Percentiles rank a stretch among this genome's conserved stretches.
Conservation (phyloP, 352 stramenopile genomes). For the Phytopythium montanum region DNA sequence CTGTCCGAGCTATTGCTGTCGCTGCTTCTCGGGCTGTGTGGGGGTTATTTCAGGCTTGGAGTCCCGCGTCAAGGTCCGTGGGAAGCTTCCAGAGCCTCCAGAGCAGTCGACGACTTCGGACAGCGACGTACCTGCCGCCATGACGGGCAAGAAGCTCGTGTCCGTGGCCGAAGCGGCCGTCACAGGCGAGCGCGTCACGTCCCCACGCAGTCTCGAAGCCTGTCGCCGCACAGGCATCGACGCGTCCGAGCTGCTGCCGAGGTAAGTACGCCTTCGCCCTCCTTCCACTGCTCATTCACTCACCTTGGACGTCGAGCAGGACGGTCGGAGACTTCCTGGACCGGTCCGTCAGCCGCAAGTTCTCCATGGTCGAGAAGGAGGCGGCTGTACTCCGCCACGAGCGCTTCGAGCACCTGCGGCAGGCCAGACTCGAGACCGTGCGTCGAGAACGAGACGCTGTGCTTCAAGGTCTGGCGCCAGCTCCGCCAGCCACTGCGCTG, state of each 20-base stretch:
- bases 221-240: constrained; percentile 68
- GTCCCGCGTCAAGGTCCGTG: background rate
- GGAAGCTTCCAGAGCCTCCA: too few relatives aligned
- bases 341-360: constrained; percentile 38
- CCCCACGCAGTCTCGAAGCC: constrained; percentile 62
- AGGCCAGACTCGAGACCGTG: constrained; percentile 58
- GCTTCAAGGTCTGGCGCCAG: constrained; percentile 26
- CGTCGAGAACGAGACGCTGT: constrained; percentile 53
- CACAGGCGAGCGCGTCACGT: constrained; percentile 52
- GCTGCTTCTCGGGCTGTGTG: background rate
- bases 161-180: constrained; percentile 43
- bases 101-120: background rate
- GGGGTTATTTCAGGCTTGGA: background rate
- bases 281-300: too few relatives aligned
- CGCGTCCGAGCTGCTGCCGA: constrained; percentile 59
- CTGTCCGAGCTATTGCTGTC: background rate
- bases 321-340: constrained; percentile 51
- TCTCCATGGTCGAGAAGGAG: constrained; percentile 69
- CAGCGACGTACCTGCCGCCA: background rate
- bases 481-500: constrained; percentile 24
- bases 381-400: constrained; percentile 62
- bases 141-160: constrained; percentile 38
- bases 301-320: background rate
- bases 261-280: constrained; percentile 16
- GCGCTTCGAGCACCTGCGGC: constrained; percentile 65